Percentiles rank a stretch among this genome's conserved stretches.
These are phyloP conservation scores for Chernovozyma aurita DNA, from an alignment of 1,139 yeast species.

Conservation along the genomic window DNA sequence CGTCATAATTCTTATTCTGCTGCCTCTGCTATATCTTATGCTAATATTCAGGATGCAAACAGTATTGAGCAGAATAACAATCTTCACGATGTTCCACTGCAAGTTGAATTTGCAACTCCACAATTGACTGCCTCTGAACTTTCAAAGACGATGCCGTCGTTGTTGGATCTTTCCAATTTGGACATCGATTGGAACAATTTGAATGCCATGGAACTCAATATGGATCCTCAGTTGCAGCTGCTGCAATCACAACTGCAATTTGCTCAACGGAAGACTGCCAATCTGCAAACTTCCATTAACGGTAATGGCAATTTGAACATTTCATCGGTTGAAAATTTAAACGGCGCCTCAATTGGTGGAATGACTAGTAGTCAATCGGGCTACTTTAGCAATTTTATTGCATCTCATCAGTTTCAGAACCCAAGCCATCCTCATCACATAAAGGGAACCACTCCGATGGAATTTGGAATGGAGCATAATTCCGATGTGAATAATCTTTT, in stretches of 20 bases:
- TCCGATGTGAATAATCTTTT: slow-evolving; percentile 13
- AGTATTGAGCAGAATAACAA: slow-evolving; percentile 24
- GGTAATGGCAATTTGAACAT: too few species aligned
- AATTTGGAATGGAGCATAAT: slow-evolving; percentile 17
- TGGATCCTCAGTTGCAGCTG: not conserved
- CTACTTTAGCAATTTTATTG: slow-evolving; percentile 10
- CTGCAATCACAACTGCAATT: slow-evolving; percentile 13
- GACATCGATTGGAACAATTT: slow-evolving; percentile 35
- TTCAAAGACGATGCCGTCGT: slow-evolving; percentile 18
- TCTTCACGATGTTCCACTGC: slow-evolving; percentile 46
- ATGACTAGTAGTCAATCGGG: not conserved
- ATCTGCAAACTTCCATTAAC: not conserved
- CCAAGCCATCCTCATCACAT: slow-evolving; percentile 36
- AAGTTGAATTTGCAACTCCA: slow-evolving; percentile 78
- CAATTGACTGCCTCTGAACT: slow-evolving; percentile 43
- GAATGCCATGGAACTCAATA: slow-evolving; percentile 25
- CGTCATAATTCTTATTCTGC: slow-evolving; percentile 85
- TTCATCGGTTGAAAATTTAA: not conserved
- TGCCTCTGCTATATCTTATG: slow-evolving; percentile 65
- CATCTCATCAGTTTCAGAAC: slow-evolving; percentile 25
- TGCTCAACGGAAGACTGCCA: slow-evolving; percentile 3
- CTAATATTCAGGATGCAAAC: slow-evolving; percentile 45
- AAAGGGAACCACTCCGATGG: slow-evolving; percentile 37
- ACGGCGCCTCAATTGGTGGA: not conserved
- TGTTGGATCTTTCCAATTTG: slow-evolving; percentile 21